Base-by-base conservation (phyloP, 768 basidiomycete genomes). In the Trametes gibbosa region DNA sequence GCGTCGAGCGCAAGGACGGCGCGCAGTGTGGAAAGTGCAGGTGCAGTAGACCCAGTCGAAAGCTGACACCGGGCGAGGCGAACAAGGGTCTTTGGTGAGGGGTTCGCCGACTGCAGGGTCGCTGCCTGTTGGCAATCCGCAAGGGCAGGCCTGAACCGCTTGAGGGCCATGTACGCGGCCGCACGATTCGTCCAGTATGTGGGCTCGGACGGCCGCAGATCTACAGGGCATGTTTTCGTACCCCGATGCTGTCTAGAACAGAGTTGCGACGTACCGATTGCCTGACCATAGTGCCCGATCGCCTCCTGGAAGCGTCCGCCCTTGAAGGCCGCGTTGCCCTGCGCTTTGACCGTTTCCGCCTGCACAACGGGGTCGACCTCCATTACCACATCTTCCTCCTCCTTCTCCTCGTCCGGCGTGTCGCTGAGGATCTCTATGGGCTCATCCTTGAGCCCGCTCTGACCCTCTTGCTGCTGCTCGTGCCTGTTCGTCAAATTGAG, bases 171-270 rank as follows among this genome's bases (percentile, higher is more conserved):
- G 69, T 87, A 83, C 2, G 92, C 86, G 0, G 93, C 92, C 0
- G 93, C 92, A 27, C 92, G 85, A 70, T 95, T 95, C 0, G 91
- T 90, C 61, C 87, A 77, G 68, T 89, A 95, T 2, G 88, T 80
- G 0, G 92, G 84, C 71, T 94, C 89, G 1, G 65, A 63, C 3
- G 71, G 56, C n/a, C 63, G 58, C 13, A 70, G 54, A 9, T 70
- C 74, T 74, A 45, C 10, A 21, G 13, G n/a, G 13, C 17, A 39
- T 13, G 4, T 14, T 13, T 3, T 39, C 24, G 47, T 16, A 23
- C 47, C n/a, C 14, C 12, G 19, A 23, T n/a, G 50, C 24, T 42
- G 21, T 35, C 52, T 13, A 9, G 29, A 35, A 53, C 42, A 43
- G 13, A 39, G 37, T 41, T 19, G 49, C 14, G 24, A 58, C 72